phyloP scores from a whole-genome alignment of 2,329 filamentous ascomycete genomes.

The Colletotrichum melonis region DNA sequence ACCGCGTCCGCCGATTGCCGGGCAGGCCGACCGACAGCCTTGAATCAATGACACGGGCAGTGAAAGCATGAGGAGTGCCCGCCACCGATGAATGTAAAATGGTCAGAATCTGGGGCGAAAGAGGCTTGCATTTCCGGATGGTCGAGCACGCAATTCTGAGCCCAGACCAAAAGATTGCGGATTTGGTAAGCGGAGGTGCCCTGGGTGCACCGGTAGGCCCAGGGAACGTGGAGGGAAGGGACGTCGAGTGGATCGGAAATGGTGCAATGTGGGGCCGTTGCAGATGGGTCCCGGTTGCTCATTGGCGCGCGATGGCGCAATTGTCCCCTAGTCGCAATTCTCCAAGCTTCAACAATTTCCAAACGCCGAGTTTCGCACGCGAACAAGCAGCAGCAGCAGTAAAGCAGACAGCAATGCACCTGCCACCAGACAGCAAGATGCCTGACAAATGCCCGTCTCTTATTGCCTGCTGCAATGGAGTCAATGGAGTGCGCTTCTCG shows the following conservation, averaged over 20 bases:
- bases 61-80: not conserved
- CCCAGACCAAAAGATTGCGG: slow-evolving; percentile 12
- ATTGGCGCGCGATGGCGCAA: slow-evolving; percentile 36
- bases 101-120: slow-evolving; percentile 9
- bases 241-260: slow-evolving; percentile 29
- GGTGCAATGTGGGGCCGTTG: slow-evolving; percentile 32
- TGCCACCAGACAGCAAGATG: not conserved
- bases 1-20: slow-evolving; percentile 29
- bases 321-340: slow-evolving; percentile 33
- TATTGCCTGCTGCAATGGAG: not conserved
- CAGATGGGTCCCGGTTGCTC: not conserved
- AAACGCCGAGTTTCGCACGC: slow-evolving; percentile 36
- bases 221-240: not conserved
- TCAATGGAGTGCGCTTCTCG: not conserved
- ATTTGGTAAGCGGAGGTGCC: slow-evolving; percentile 28
- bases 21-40: slow-evolving; percentile 27
- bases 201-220: not conserved
- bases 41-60: not conserved
- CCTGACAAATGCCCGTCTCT: not conserved
- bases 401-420: not conserved
- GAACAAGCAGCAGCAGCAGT: not conserved
- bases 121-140: slow-evolving; percentile 26
- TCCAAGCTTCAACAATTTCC: slow-evolving; percentile 34
- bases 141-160: slow-evolving; percentile 34
- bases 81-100: slow-evolving; percentile 30